phyloP scores from a whole-genome alignment of 2,329 filamentous ascomycete species.

The Didymella pinodella region DNA sequence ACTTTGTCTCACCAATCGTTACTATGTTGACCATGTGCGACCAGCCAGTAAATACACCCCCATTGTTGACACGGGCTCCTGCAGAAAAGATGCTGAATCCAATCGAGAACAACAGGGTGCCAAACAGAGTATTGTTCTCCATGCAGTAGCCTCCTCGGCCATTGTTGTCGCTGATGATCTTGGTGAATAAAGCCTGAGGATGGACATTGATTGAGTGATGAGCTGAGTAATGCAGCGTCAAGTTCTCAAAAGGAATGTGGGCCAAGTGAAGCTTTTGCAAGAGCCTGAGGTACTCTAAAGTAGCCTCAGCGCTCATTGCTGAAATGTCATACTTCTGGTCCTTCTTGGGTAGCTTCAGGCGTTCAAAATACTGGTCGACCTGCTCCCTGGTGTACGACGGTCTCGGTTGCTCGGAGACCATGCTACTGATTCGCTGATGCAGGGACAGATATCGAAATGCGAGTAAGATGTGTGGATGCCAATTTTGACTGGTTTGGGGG shows the following conservation, averaged over 20 bases:
- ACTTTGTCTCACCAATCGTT: conserved; percentile 45
- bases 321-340: conserved; percentile 39
- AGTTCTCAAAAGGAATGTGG: conserved; percentile 64
- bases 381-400: conserved; percentile 39
- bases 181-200: conserved; percentile 60
- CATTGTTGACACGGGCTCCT: conserved; percentile 52
- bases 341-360: conserved; percentile 40
- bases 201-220: conserved; percentile 58
- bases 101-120: conserved; percentile 59
- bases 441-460: conserved; percentile 12
- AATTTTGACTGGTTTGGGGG: conserved; percentile 22
- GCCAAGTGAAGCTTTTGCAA: conserved; percentile 55
- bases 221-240: conserved; percentile 59
- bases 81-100: conserved; percentile 57
- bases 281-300: conserved; percentile 40
- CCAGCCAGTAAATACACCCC: conserved; percentile 41
- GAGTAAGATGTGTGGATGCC: conserved; percentile 12
- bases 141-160: conserved; percentile 67
- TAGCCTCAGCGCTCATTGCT: conserved; percentile 28
- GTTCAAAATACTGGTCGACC: conserved; percentile 47
- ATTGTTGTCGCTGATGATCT: conserved; percentile 60
- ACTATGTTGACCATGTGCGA: conserved; percentile 58
- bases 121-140: conserved; percentile 65
- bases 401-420: conserved; percentile 31
- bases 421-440: conserved; percentile 17